phyloP scores from a whole-genome alignment of 306 rosid genomes.

The Medicago truncatula region MtrunA17r5.0-ANR NC_053046.1:30069501-30070000 shows the following conservation, averaged over 20 bases:
- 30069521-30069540: conserved; percentile 34
- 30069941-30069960: conserved; percentile 20
- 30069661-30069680: conserved; percentile 65
- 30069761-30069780: conserved; percentile 75
- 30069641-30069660: conserved; percentile 52
- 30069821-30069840: conserved; percentile 11
- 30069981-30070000: conserved; percentile 14
- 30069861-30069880: conserved; percentile 21
- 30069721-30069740: conserved; percentile 96
- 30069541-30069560: conserved; percentile 24
- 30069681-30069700: conserved; percentile 88
- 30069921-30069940: conserved; percentile 28
- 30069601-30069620: conserved; percentile 61
- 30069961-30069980: conserved; percentile 30
- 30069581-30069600: conserved; percentile 96
- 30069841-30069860: conserved; percentile 25
- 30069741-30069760: conserved; percentile 58
- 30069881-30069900: conserved; percentile 6
- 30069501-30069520: conserved; percentile 6
- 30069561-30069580: conserved; percentile 59
- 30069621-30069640: conserved; percentile 53
- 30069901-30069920: not conserved
- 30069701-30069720: conserved; percentile 90
- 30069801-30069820: conserved; percentile 27
- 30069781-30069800: conserved; percentile 72